Conservation (phyloP, 495 filamentous ascomycete species). For the Cenococcum geophilum region DNA sequence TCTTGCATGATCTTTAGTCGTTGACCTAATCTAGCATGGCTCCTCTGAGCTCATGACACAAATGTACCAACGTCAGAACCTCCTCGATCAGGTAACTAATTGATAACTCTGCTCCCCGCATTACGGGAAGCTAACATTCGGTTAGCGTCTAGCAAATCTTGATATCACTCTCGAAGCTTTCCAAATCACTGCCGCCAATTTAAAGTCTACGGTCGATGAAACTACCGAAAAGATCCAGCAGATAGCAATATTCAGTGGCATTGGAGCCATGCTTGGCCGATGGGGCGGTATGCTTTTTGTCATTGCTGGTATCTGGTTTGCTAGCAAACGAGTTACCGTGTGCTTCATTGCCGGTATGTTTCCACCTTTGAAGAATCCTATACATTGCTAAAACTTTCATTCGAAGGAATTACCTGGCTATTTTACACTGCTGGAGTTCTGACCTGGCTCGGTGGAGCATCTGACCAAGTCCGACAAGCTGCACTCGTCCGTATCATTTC, state of each 20-base stretch:
- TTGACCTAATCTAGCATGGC: neutral
- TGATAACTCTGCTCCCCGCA: constrained; percentile 23
- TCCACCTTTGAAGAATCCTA: neutral
- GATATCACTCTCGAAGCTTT: constrained; percentile 30
- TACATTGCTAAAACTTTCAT: neutral
- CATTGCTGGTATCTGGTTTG: constrained; percentile 1
- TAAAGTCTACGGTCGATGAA: constrained; percentile 43
- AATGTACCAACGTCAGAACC: constrained; percentile 1
- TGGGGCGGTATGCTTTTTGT: neutral
- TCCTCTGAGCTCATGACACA: neutral
- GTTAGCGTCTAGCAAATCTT: constrained; percentile 27
- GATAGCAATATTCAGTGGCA: constrained; percentile 26
- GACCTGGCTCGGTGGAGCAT: no score
- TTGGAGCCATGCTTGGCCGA: neutral
- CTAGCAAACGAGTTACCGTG: neutral
- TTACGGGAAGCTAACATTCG: constrained; percentile 40
- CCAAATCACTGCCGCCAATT: constrained; percentile 36
- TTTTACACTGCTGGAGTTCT: neutral
- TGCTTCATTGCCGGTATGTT: neutral
- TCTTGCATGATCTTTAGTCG: neutral
- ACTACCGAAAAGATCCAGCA: constrained; percentile 38
- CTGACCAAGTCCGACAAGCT: no score
- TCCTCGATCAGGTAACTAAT: neutral
- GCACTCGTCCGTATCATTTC: no score
- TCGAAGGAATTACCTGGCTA: neutral